A percentile compares a stretch with the other conserved stretches of the same genome.
Conservation (phyloP, 73 alveolate genomes). For the Paramecium primaurelia region DNA sequence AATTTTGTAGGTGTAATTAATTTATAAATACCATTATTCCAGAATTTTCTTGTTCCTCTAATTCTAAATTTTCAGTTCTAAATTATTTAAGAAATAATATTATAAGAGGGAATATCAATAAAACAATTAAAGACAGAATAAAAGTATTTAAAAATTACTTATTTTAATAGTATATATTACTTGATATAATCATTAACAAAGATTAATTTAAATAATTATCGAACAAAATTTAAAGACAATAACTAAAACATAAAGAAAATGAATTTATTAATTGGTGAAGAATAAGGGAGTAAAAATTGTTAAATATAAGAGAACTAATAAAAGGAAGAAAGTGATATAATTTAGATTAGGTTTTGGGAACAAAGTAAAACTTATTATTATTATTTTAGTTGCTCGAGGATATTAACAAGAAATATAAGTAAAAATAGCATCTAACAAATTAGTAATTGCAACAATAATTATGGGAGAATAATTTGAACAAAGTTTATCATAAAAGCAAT, state of each 20-base stretch:
- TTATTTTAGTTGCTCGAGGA: neutral
- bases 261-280: neutral
- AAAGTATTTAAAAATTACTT: neutral
- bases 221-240: neutral
- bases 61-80: neutral
- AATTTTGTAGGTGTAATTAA: neutral
- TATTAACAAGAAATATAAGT: neutral
- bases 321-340: neutral
- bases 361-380: neutral
- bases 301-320: neutral
- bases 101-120: neutral
- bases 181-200: neutral
- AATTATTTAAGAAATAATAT: neutral
- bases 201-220: neutral
- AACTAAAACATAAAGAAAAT: neutral
- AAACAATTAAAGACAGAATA: neutral
- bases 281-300: neutral
- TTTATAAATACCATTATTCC: neutral
- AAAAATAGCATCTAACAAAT: neutral
- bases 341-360: neutral
- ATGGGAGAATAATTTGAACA: slow-evolving; percentile 3
- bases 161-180: neutral
- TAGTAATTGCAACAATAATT: neutral
- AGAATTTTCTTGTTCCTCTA: neutral
- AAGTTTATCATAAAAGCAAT: neutral